phyloP scores from a whole-genome alignment of 805 yeast species.

The Nakazawaea holstii region DNA sequence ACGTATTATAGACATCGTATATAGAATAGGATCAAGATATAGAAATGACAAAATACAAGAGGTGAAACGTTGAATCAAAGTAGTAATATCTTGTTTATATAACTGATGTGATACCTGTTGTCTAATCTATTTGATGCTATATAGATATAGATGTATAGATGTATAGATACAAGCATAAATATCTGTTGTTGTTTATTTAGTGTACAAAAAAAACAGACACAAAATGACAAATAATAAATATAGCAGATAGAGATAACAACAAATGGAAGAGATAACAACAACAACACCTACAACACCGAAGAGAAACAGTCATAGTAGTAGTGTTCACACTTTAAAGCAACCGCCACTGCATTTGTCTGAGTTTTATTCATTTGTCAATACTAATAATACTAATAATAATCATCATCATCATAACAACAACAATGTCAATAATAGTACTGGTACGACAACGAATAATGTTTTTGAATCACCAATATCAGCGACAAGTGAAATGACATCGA shows the following conservation, averaged over 20 bases:
- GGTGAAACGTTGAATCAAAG: too few species aligned
- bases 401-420: conserved; percentile 1
- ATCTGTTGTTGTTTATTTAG: too few species aligned
- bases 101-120: too few species aligned
- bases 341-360: conserved; percentile 57
- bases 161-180: too few species aligned
- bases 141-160: too few species aligned
- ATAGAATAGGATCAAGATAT: too few species aligned
- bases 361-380: conserved; percentile 45
- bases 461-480: not conserved
- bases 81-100: too few species aligned
- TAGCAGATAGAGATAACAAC: not conserved
- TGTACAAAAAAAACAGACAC: not conserved
- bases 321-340: not conserved
- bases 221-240: too few species aligned
- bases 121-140: too few species aligned
- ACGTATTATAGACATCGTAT: too few species aligned
- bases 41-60: too few species aligned
- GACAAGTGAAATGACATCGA: not conserved
- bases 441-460: not conserved
- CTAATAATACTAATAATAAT: conserved; percentile 7
- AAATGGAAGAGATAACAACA: not conserved
- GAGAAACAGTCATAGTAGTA: not conserved
- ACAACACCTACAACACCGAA: not conserved
- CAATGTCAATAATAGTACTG: not conserved